These are phyloP conservation scores for Aspergillus pseudoglaucus DNA, from an alignment of 2,329 filamentous ascomycete species.

Conservation along the genomic window DNA sequence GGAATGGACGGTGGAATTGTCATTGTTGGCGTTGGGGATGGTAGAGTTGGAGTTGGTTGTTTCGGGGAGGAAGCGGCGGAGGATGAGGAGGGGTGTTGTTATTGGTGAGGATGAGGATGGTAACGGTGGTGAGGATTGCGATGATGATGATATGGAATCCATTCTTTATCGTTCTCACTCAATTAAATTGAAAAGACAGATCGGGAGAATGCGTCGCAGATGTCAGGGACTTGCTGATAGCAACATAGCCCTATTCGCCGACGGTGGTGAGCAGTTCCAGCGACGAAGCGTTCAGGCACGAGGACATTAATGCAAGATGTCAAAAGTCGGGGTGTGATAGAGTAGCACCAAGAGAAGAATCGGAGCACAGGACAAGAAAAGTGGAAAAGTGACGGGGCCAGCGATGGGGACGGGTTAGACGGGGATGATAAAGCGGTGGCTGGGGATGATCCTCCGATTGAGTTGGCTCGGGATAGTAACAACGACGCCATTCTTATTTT, in stretches of 20 bases:
- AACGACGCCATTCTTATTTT: not conserved
- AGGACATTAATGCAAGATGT: too few relatives aligned
- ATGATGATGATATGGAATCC: not conserved
- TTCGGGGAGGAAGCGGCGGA: not conserved
- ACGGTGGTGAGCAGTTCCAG: not conserved
- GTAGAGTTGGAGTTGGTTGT: not conserved
- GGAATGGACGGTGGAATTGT: not conserved
- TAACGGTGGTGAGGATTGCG: not conserved
- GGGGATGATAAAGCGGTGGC: constrained; percentile 5
- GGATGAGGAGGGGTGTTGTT: not conserved
- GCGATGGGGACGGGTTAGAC: not conserved
- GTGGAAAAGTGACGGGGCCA: not conserved
- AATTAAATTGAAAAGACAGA: not conserved
- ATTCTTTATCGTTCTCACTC: not conserved
- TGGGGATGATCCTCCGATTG: constrained; percentile 3
- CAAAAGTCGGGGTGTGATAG: not conserved
- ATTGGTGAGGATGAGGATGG: not conserved
- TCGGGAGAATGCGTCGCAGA: too few relatives aligned
- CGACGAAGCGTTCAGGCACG: too few relatives aligned
- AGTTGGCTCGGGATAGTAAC: not conserved
- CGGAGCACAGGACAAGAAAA: not conserved
- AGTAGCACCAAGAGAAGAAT: not conserved
- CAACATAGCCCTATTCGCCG: not conserved
- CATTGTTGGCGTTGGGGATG: constrained; percentile 3
- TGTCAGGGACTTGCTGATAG: too few relatives aligned